These are phyloP conservation scores for Aegilops bicornis DNA, from an alignment of 176 grass and related monocot species.

Conservation along the genomic window DNA sequence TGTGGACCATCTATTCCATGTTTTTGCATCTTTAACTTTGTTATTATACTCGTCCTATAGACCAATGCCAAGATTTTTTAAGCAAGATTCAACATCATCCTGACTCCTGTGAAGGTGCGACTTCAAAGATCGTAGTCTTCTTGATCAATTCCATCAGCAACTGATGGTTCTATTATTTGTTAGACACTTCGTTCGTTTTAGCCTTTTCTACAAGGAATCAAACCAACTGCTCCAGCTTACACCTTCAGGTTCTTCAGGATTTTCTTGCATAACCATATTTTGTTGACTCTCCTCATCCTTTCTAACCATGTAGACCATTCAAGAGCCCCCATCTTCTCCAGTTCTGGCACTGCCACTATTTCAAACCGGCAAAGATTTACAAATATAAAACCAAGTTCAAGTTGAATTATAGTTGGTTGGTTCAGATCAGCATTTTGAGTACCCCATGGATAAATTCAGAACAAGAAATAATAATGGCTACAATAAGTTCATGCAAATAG, in stretches of 20 bases:
- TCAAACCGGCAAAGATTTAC: too few species aligned
- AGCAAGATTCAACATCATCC: constrained; percentile 82
- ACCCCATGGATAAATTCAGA: too few species aligned
- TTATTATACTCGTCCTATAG: constrained; percentile 65
- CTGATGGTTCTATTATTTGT: constrained; percentile 39
- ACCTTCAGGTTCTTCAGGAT: constrained; percentile 50
- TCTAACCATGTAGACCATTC: constrained; percentile 51
- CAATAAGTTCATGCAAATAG: too few species aligned
- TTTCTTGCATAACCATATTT: constrained; percentile 55
- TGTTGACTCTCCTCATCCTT: constrained; percentile 78
- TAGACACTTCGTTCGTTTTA: constrained; percentile 23
- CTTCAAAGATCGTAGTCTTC: constrained; percentile 51
- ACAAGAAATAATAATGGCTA: too few species aligned
- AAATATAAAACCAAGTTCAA: too few species aligned
- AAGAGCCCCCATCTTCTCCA: too few species aligned
- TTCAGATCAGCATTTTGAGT: too few species aligned
- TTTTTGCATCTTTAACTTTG: constrained; percentile 89
- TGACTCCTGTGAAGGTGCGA: constrained; percentile 33
- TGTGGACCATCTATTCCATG: constrained; percentile 78
- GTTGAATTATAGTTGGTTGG: too few species aligned
- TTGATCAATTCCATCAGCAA: constrained; percentile 39
- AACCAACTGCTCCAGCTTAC: constrained; percentile 92
- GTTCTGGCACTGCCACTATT: too few species aligned
- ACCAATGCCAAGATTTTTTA: constrained; percentile 82
- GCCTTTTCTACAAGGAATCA: constrained; percentile 50